These are phyloP conservation scores for Penicillium sp. DNA, from an alignment of 2,329 filamentous ascomycete species.

Conservation along the genomic window DNA sequence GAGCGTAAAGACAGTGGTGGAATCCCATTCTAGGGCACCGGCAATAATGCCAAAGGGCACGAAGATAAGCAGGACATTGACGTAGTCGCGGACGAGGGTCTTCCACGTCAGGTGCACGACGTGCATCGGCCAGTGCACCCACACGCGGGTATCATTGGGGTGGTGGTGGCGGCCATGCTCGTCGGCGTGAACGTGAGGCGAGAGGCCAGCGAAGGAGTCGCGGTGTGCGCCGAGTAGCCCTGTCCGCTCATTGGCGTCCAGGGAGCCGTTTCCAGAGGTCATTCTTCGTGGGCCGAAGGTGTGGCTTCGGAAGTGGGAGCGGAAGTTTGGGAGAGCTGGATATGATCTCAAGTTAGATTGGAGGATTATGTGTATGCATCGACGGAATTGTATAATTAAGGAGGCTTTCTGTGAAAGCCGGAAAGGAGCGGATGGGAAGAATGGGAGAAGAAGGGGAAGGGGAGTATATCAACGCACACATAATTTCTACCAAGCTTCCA, in stretches of 20 bases:
- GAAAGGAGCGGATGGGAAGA: not conserved
- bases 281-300: constrained; percentile 27
- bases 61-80: constrained; percentile 55
- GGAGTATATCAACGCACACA: constrained; percentile 14
- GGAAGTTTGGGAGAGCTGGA: constrained; percentile 24
- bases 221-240: constrained; percentile 23
- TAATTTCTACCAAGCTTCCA: constrained; percentile 13
- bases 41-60: constrained; percentile 57
- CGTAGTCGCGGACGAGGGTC: constrained; percentile 44
- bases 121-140: constrained; percentile 35
- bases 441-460: not conserved
- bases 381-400: not conserved
- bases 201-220: constrained; percentile 16
- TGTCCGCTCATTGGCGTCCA: constrained; percentile 29
- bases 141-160: constrained; percentile 31
- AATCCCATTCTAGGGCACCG: constrained; percentile 51
- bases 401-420: constrained; percentile 1
- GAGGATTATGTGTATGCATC: not conserved
- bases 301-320: constrained; percentile 24
- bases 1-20: constrained; percentile 51
- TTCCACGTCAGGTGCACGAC: constrained; percentile 36
- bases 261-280: constrained; percentile 25
- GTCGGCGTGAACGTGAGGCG: constrained; percentile 11
- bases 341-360: not conserved
- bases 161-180: constrained; percentile 20